Evolutionary conservation across 1,284 basidiomycete genomes (phyloP).

Genomic region (Cronartium quercuum): DNA sequence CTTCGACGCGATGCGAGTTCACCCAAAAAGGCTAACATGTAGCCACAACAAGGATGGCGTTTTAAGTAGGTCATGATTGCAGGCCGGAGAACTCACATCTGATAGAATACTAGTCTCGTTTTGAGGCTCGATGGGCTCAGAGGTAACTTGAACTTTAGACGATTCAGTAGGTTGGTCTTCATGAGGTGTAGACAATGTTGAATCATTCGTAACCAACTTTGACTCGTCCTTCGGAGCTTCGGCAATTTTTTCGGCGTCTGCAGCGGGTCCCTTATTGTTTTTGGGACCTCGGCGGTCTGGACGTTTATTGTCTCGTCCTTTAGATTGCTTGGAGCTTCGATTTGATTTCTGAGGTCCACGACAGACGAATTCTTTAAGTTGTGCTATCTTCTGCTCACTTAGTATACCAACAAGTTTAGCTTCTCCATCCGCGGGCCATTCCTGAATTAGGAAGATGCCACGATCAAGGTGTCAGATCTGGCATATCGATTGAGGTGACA

Average conservation of each 20-base stretch:
- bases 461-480: too few species aligned
- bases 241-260: not conserved
- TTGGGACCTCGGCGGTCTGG: not conserved
- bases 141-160: not conserved
- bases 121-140: not conserved
- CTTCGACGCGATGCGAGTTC: not conserved
- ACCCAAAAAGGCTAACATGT: not conserved
- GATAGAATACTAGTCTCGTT: not conserved
- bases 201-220: not conserved
- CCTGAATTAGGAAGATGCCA: not conserved
- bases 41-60: not conserved
- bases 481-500: too few species aligned
- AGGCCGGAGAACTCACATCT: constrained; percentile 24
- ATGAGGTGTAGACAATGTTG: not conserved
- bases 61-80: too few species aligned
- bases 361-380: constrained; percentile 17
- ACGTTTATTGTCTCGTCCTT: not conserved
- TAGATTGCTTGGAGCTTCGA: not conserved
- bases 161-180: not conserved
- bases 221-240: too few species aligned
- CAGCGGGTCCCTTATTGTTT: not conserved
- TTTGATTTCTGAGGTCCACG: constrained; percentile 6
- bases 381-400: constrained; percentile 5
- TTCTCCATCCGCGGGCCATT: constrained; percentile 21
- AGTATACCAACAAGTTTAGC: constrained; percentile 9